These are phyloP conservation scores for Pulveroboletus sp. DNA, from an alignment of 768 basidiomycete species.

Conservation along the genomic window DNA sequence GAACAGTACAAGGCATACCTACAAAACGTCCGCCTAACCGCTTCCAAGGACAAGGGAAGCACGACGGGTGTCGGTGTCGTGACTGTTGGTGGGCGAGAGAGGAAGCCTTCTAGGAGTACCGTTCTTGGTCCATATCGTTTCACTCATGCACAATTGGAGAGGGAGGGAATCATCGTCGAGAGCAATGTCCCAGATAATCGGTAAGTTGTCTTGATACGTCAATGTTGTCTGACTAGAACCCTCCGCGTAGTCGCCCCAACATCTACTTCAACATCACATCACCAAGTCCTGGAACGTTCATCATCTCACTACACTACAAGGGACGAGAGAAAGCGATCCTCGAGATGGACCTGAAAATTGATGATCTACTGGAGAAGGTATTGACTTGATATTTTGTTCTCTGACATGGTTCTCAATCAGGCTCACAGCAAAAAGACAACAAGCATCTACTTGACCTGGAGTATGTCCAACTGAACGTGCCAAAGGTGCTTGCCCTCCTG, in stretches of 20 bases:
- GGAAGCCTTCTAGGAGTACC: constrained; percentile 80
- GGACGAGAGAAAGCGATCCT: constrained; percentile 98
- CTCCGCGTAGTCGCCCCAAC: constrained; percentile 72
- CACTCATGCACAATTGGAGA: constrained; percentile 97
- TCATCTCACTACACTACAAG: constrained; percentile 98
- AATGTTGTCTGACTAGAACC: neutral
- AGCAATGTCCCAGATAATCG: constrained; percentile 99
- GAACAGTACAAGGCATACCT: constrained; percentile 99
- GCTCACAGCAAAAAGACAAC: constrained; percentile 92
- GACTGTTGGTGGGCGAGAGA: constrained; percentile 95
- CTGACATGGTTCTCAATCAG: constrained; percentile 12
- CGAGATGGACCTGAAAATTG: constrained; percentile 99
- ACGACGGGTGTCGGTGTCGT: constrained; percentile 91
- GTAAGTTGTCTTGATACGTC: constrained; percentile 39
- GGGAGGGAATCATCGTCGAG: constrained; percentile 98
- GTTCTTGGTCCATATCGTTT: constrained; percentile 95
- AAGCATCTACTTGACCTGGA: constrained; percentile 94
- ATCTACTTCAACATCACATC: constrained; percentile 99
- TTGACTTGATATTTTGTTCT: constrained; percentile 15
- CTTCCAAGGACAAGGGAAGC: constrained; percentile 83
- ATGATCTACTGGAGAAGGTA: constrained; percentile 96
- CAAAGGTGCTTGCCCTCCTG: constrained; percentile 85
- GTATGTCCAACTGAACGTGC: constrained; percentile 96
- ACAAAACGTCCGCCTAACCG: constrained; percentile 90
- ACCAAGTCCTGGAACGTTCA: constrained; percentile 96